Percentiles rank a stretch among this genome's conserved stretches.
These are phyloP conservation scores for Babesia ovata DNA, from an alignment of 169 alveolate genomes.

Conservation along the genomic window DNA sequence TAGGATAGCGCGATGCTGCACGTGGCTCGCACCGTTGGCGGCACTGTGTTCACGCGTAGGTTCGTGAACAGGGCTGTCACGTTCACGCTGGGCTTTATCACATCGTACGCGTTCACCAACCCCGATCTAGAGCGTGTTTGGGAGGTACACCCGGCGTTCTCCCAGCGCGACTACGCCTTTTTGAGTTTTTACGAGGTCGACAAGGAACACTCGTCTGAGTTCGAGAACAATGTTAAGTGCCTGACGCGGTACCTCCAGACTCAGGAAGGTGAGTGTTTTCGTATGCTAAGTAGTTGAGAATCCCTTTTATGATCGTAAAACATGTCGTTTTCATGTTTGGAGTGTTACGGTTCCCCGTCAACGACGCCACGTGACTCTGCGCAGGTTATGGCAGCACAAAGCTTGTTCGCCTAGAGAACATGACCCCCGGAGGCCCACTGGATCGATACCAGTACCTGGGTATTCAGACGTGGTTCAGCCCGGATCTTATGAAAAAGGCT, in stretches of 20 bases:
- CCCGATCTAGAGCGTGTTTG: constrained; percentile 78
- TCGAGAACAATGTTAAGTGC: constrained; percentile 74
- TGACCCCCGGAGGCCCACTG: constrained; percentile 41
- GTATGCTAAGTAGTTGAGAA: background rate
- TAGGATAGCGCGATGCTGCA: constrained; percentile 21
- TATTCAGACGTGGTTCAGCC: constrained; percentile 75
- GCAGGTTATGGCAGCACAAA: constrained; percentile 60
- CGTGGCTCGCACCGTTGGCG: constrained; percentile 32
- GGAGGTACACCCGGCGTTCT: constrained; percentile 74
- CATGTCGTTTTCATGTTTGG: background rate
- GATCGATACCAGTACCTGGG: constrained; percentile 64
- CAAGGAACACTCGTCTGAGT: constrained; percentile 37
- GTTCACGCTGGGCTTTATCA: constrained; percentile 64
- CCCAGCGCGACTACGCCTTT: constrained; percentile 75
- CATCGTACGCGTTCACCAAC: constrained; percentile 70
- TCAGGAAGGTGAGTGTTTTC: constrained; percentile 68
- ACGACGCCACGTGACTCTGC: background rate
- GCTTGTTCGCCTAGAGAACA: constrained; percentile 38
- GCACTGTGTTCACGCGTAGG: constrained; percentile 50
- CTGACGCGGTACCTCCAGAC: constrained; percentile 75
- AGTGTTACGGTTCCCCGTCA: background rate
- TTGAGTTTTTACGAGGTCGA: constrained; percentile 73
- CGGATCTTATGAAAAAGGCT: constrained; percentile 63
- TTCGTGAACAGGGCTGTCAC: constrained; percentile 54
- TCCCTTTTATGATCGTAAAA: background rate